Percentiles rank a stretch among this genome's conserved stretches.
phyloP scores from a whole-genome alignment of 192 early-diverging fungal species.

The Backusella macrospora region DNA sequence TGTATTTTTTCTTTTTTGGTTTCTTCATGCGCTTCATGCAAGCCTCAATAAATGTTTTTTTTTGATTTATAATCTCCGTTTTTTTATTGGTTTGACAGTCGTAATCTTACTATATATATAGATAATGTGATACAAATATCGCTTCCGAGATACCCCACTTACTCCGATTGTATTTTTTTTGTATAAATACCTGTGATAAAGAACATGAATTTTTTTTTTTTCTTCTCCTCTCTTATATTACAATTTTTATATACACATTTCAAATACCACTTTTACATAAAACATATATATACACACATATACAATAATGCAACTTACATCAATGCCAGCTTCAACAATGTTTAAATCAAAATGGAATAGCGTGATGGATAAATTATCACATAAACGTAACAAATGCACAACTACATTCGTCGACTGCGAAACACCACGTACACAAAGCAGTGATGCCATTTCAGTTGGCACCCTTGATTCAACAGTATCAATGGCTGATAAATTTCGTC shows the following conservation, averaged over 20 bases:
- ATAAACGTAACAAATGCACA: neutral
- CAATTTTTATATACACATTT: neutral
- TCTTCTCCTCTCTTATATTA: neutral
- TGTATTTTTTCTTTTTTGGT: neutral
- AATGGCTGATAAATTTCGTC: conserved; percentile 22
- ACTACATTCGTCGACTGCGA: neutral
- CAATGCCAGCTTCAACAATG: conserved; percentile 16
- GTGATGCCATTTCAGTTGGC: conserved; percentile 22
- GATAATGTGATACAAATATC: neutral
- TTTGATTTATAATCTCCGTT: conserved; percentile 7
- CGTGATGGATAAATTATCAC: conserved; percentile 9
- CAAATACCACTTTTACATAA: neutral
- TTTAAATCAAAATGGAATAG: conserved; percentile 23
- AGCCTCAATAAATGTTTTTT: neutral
- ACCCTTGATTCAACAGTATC: conserved; percentile 7
- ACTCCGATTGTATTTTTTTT: conserved; percentile 6
- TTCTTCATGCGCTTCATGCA: conserved; percentile 19
- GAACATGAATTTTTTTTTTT: neutral
- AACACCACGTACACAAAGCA: neutral
- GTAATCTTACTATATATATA: conserved; percentile 4
- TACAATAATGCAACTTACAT: conserved; percentile 5
- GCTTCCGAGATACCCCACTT: conserved; percentile 16
- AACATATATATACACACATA: neutral
- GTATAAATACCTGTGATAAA: conserved; percentile 1
- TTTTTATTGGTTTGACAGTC: conserved; percentile 15